Conservation (phyloP, 768 basidiomycete species). For the Ramaria rubella region DNA sequence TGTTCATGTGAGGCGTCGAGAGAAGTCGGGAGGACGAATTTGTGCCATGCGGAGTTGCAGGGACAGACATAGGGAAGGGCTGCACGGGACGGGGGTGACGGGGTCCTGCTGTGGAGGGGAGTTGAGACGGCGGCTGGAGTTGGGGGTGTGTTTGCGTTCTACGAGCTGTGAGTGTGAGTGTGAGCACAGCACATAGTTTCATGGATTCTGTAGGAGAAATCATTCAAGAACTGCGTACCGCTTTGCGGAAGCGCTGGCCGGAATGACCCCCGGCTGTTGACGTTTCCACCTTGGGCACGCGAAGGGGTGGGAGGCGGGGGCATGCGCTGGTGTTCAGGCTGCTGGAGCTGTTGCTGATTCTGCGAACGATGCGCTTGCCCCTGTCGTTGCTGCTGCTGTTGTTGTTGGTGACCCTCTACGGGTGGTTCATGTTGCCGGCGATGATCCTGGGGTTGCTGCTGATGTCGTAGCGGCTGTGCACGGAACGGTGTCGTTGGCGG, state of each 20-base stretch:
- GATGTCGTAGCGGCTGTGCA: constrained; percentile 13
- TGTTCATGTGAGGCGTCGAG: constrained; percentile 13
- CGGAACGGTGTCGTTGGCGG: constrained; percentile 35
- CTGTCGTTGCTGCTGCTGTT: background rate
- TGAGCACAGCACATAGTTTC: background rate
- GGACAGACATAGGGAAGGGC: background rate
- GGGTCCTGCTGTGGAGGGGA: background rate
- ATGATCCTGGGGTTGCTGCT: constrained; percentile 32
- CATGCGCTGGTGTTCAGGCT: background rate
- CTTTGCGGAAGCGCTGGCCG: background rate
- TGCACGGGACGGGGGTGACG: constrained; percentile 1
- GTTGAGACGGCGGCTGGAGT: background rate
- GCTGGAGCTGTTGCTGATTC: background rate
- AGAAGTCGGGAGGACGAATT: constrained; percentile 24
- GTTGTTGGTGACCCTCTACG: constrained; percentile 11
- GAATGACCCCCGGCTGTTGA: background rate
- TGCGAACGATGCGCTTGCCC: background rate
- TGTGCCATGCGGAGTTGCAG: constrained; percentile 12
- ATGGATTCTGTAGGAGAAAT: background rate
- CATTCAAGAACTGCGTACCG: background rate
- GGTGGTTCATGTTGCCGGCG: constrained; percentile 40
- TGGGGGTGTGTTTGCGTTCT: constrained; percentile 1
- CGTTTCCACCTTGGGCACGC: background rate
- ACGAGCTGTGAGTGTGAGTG: background rate
- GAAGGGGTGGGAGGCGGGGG: constrained; percentile 1